These are phyloP conservation scores for Vararia minispora DNA, from an alignment of 768 basidiomycete genomes.

Conservation along the genomic window DNA sequence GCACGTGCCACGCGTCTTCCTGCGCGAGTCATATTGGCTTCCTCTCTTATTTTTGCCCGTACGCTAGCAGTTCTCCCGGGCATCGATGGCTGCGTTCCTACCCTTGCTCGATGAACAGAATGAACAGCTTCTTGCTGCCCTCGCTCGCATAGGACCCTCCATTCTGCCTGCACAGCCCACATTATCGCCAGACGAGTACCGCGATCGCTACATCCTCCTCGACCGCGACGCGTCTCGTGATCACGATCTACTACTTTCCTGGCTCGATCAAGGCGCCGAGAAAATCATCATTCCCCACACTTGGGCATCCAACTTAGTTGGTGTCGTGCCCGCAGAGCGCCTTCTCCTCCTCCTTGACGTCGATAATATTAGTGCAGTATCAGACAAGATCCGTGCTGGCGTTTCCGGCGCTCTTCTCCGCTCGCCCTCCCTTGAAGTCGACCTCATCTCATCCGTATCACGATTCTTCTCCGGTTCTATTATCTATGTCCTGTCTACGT, in stretches of 20 bases:
- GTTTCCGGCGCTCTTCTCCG: conserved; percentile 78
- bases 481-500: conserved; percentile 48
- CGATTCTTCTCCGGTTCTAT: conserved; percentile 56
- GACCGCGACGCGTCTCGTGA: conserved; percentile 35
- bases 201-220: conserved; percentile 40
- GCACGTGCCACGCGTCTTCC: neutral
- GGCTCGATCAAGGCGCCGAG: conserved; percentile 69
- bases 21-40: neutral
- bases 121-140: conserved; percentile 41
- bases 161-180: conserved; percentile 33
- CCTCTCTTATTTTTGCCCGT: neutral
- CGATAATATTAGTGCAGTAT: conserved; percentile 60
- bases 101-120: conserved; percentile 44
- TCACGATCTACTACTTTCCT: conserved; percentile 44
- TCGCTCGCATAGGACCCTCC: conserved; percentile 70
- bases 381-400: conserved; percentile 60
- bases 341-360: conserved; percentile 70
- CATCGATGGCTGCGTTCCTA: conserved; percentile 39
- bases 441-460: conserved; percentile 68
- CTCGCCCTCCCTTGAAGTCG: conserved; percentile 56
- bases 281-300: conserved; percentile 68
- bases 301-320: conserved; percentile 57
- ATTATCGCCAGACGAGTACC: conserved; percentile 21
- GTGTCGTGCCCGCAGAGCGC: conserved; percentile 57
- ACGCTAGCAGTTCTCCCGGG: neutral